Evolutionary conservation across 1,284 basidiomycete species (phyloP), one percentile per base, ranked within the genome.

Genomic region (Ceratobasidium sp.): DNA sequence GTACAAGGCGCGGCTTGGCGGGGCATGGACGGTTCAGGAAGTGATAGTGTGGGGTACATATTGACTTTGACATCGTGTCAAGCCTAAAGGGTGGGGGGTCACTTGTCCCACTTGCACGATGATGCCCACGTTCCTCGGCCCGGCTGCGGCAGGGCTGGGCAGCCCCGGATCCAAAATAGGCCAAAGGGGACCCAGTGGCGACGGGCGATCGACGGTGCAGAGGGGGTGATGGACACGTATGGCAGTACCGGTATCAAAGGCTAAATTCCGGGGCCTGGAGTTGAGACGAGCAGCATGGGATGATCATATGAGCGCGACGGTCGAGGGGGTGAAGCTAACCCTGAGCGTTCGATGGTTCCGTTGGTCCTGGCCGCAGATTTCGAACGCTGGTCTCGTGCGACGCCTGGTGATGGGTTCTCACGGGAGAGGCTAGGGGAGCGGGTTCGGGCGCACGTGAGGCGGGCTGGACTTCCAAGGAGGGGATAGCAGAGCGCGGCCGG

Each of bases 171-270:
- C 39, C 22, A 39, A 37, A 43, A 43, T 43, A 43, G 41, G 41
- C 41, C 41, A 43, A 11, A 16, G 13, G 41, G 41, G 41, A 43
- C 41, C 41, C 41, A 43, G 41, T 43, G 39, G 59, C 59, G 8
- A 24, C 39, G 22, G 11, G 59, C 24, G 59, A 62, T 62, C 39
- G 39, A 46, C 59, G 59, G 49, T 2, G 3, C 22, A 31, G 56
- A 1, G 56, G 34, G 19, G 41, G 59, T 41, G 59, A 46, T 62
- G 59, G 59, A 62, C 59, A n/a, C 39, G 59, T 24, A 62, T 62
- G 59, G 59, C 59, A 48, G 66, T 71, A 71, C 66, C 34, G 66
- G 41, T 54, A 71, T 71, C 66, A 71, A 71, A 71, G 66, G 66
- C 54, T 71, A 71, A 71, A 51, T 71, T 71, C 66, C 53, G 54